A percentile compares a stretch with the other conserved stretches of the same genome.
Conservation (phyloP, 1,284 basidiomycete species). For the Ustanciosporium gigantosporum region DNA sequence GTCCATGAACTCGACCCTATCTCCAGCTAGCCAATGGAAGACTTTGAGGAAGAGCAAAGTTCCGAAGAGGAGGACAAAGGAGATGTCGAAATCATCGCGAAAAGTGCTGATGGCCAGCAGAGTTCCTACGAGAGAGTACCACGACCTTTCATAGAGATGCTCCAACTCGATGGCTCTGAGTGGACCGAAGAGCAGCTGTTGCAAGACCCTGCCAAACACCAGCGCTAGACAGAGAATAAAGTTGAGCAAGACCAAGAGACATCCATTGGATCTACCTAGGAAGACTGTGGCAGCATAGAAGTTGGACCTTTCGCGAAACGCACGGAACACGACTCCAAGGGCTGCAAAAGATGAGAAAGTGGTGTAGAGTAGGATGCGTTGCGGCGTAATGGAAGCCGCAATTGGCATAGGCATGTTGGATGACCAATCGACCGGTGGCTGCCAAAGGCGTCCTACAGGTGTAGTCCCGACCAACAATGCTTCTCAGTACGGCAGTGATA, state of each 20-base stretch:
- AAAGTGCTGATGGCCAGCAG: slow-evolving; percentile 95
- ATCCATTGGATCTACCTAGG: slow-evolving; percentile 83
- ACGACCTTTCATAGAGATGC: slow-evolving; percentile 89
- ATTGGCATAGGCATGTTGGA: slow-evolving; percentile 5
- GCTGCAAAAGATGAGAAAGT: slow-evolving; percentile 36
- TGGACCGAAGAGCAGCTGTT: slow-evolving; percentile 87
- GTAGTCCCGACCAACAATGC: no score
- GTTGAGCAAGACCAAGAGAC: slow-evolving; percentile 74
- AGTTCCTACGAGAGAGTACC: slow-evolving; percentile 97
- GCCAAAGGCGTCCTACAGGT: no score
- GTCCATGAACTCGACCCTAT: slow-evolving; percentile 98
- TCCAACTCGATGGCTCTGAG: slow-evolving; percentile 88
- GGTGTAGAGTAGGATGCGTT: slow-evolving; percentile 44
- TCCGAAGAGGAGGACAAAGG: slow-evolving; percentile 88
- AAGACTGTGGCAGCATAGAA: slow-evolving; percentile 92
- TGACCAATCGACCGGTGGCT: no score
- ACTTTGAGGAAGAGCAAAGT: slow-evolving; percentile 91
- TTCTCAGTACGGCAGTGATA: no score
- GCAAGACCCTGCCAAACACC: slow-evolving; percentile 75
- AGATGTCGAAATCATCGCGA: slow-evolving; percentile 72
- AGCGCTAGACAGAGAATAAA: slow-evolving; percentile 81
- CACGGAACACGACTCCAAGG: slow-evolving; percentile 64
- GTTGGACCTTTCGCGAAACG: slow-evolving; percentile 81
- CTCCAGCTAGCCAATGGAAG: slow-evolving; percentile 94
- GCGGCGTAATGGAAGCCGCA: slow-evolving; percentile 17